Evolutionary conservation across 331 rosid genomes (phyloP).

Genomic region (Rhamnella rubrinervis): DNA sequence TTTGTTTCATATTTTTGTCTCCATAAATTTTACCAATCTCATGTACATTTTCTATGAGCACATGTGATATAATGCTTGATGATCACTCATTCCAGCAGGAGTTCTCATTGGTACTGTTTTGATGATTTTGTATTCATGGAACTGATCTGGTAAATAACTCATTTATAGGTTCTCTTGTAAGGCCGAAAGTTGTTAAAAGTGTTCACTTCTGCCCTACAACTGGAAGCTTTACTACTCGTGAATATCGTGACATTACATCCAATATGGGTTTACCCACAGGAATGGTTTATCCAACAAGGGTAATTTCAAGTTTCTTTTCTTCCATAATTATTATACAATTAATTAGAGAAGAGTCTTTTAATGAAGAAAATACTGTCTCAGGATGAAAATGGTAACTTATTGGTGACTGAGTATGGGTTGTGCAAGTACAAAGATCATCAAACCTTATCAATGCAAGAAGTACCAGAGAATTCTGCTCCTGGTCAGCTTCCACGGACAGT

Average conservation of each 20-base stretch:
- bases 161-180: slow-evolving; percentile 83
- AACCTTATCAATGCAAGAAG: slow-evolving; percentile 94
- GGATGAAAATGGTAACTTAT: slow-evolving; percentile 89
- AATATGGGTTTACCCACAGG: slow-evolving; percentile 96
- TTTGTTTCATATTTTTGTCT: too few relatives aligned
- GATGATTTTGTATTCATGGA: not conserved
- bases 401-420: slow-evolving; percentile 93
- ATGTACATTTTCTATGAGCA: too few relatives aligned
- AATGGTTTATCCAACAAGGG: slow-evolving; percentile 97
- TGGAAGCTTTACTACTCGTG: slow-evolving; percentile 64
- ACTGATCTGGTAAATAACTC: slow-evolving; percentile 13
- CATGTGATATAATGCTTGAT: too few relatives aligned
- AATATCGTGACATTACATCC: slow-evolving; percentile 92
- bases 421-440: slow-evolving; percentile 98
- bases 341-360: not conserved
- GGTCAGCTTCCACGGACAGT: slow-evolving; percentile 99
- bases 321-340: slow-evolving; percentile 15
- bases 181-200: slow-evolving; percentile 98
- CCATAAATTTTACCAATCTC: too few relatives aligned
- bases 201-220: slow-evolving; percentile 96
- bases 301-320: slow-evolving; percentile 42
- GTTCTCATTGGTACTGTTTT: not conserved
- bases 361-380: slow-evolving; percentile 23
- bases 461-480: slow-evolving; percentile 97
- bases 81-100: not conserved